These are phyloP conservation scores for Psilocybe tampanensis DNA, from an alignment of 768 basidiomycete genomes.

Conservation along the genomic window DNA sequence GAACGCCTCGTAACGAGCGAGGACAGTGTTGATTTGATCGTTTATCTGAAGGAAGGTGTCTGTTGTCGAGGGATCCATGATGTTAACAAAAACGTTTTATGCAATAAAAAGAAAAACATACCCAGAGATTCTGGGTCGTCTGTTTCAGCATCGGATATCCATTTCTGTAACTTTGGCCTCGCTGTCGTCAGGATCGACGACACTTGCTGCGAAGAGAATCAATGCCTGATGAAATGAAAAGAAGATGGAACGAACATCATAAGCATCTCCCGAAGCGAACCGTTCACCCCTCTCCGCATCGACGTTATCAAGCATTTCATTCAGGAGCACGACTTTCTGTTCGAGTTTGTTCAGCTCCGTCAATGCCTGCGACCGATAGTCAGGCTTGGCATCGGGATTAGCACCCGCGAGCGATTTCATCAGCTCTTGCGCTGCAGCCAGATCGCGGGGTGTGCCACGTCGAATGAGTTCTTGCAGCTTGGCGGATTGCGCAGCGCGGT, in stretches of 20 bases:
- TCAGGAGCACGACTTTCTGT: constrained; percentile 92
- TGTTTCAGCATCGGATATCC: constrained; percentile 92
- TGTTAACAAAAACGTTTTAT: neutral
- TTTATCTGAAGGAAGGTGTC: constrained; percentile 96
- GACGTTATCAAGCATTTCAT: constrained; percentile 96
- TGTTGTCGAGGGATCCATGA: constrained; percentile 26
- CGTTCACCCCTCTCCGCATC: constrained; percentile 70
- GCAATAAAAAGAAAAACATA: constrained; percentile 37
- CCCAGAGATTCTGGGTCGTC: constrained; percentile 91
- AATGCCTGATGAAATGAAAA: neutral
- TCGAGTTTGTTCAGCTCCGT: constrained; percentile 93
- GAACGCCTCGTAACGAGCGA: constrained; percentile 90
- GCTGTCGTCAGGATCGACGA: constrained; percentile 79
- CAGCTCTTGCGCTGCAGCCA: constrained; percentile 93
- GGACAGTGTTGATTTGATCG: constrained; percentile 94
- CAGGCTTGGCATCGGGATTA: constrained; percentile 91
- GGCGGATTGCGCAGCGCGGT: constrained; percentile 91
- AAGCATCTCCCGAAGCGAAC: constrained; percentile 89
- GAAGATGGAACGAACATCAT: constrained; percentile 62
- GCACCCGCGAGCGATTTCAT: constrained; percentile 97
- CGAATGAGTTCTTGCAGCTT: constrained; percentile 99
- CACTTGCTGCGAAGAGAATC: constrained; percentile 68
- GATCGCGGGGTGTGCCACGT: constrained; percentile 92
- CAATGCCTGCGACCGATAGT: constrained; percentile 89
- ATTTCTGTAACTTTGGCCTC: constrained; percentile 94